A percentile compares a stretch with the other conserved stretches of the same genome.
These are phyloP conservation scores for Epichloe bromicola DNA, from an alignment of 2,329 filamentous ascomycete species.

Conservation along the genomic window DNA sequence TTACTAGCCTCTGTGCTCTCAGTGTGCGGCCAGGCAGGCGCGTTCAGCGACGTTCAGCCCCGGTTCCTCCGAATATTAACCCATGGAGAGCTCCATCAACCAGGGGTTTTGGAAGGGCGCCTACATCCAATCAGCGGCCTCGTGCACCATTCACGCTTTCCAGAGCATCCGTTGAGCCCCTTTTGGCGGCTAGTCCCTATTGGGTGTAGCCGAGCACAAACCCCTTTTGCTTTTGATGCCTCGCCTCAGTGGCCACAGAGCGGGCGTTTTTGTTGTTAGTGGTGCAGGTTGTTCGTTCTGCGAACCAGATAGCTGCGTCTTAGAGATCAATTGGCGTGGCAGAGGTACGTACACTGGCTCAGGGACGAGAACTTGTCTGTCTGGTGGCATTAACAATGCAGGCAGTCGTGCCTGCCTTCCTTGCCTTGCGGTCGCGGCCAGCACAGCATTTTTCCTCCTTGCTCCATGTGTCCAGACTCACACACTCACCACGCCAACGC, in stretches of 20 bases:
- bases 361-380: not conserved
- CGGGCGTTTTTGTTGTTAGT: slow-evolving; percentile 1
- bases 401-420: slow-evolving; percentile 3
- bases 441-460: slow-evolving; percentile 20
- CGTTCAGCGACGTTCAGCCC: no score
- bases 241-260: slow-evolving; percentile 10
- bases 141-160: not conserved
- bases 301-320: not conserved
- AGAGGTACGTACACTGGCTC: not conserved
- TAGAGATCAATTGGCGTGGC: not conserved
- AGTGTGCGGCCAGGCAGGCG: no score
- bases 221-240: slow-evolving; percentile 19
- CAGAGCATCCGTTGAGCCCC: not conserved
- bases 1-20: no score
- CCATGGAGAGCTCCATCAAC: not conserved
- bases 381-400: not conserved
- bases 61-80: not conserved
- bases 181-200: slow-evolving; percentile 9
- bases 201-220: slow-evolving; percentile 18
- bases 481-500: slow-evolving; percentile 2
- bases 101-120: slow-evolving; percentile 1
- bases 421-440: slow-evolving; percentile 8
- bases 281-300: not conserved
- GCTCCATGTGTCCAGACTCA: slow-evolving; percentile 9
- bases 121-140: slow-evolving; percentile 3